Base-by-base conservation (phyloP, 2,329 filamentous ascomycete species). In the Fusarium nelsonii region DNA sequence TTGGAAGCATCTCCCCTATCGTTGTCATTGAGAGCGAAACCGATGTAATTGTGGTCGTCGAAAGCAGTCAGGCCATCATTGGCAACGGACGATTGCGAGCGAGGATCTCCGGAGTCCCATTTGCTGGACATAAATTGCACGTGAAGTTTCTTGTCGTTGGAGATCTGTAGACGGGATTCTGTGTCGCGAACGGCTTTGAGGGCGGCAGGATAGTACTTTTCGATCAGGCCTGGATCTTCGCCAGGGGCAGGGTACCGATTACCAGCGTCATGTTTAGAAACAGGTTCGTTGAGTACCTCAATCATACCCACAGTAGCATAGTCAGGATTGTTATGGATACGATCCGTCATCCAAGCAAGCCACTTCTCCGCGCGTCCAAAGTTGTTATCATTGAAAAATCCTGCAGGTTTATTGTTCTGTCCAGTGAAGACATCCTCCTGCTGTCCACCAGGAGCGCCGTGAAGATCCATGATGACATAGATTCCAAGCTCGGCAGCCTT, bases 111-210 rank as follows among this genome's bases (percentile, higher is more conserved):
- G 2, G 68, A 70, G 20, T 68, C 68, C 67, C 67, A 70, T 26
- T 70, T 70, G 23, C 52, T 61, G 0, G 67, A 70, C 67, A 70
- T 70, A 52, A 70, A 70, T 41, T 70, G 68, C 1, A 70, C 68
- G 15, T 70, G 67, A 0, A 70, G 67, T 20, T 70, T 68, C 26
- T 60, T 61, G 41, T 43, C 49, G 4, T 45, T 23, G 0, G 55
- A 32, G 1, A 70, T 26, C 2, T 45, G 32, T 0, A 68, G 41
- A 0, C 30, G n/a, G 0, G 33, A 11, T 4, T 70, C 68, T 0
- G 52, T 45, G 4, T 70, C 52, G 1, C 68, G 68, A 1, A 70
- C 54, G 0, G 67, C 67, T 18, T 70, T 65, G 1, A 70, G 63
- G 0, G 68, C 68, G 0, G 30, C 68, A 0, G 68, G 68, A 0